A percentile compares a stretch with the other conserved stretches of the same genome.
phyloP scores from a whole-genome alignment of 2,329 filamentous ascomycete genomes.

The Sarocladiaceae sp. region DNA sequence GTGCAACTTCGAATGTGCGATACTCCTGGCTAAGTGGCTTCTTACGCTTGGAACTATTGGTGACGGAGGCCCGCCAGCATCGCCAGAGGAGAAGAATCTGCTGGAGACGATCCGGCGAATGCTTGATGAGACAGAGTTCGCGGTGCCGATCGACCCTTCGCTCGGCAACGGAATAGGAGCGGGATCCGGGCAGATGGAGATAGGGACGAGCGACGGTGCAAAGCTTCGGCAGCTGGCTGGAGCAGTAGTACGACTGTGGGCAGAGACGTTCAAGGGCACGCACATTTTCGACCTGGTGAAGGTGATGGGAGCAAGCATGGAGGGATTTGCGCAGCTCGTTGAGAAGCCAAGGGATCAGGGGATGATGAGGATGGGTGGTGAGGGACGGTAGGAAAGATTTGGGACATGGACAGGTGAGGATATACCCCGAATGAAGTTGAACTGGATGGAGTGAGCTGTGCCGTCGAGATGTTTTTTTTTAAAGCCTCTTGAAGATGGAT shows the following conservation, averaged over 20 bases:
- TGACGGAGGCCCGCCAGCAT: slow-evolving; percentile 41
- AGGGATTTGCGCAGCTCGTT: slow-evolving; percentile 50
- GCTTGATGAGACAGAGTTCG: slow-evolving; percentile 57
- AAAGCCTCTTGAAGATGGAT: not conserved
- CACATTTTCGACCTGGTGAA: slow-evolving; percentile 56
- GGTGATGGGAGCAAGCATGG: slow-evolving; percentile 50
- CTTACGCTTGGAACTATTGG: slow-evolving; percentile 48
- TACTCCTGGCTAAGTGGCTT: slow-evolving; percentile 55
- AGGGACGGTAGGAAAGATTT: not conserved
- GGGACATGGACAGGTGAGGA: not conserved
- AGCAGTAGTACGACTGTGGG: slow-evolving; percentile 54
- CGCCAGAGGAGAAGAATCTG: slow-evolving; percentile 46
- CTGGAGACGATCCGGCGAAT: slow-evolving; percentile 51
- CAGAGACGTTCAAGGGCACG: slow-evolving; percentile 54
- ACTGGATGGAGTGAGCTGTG: too few species aligned
- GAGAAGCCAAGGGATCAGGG: slow-evolving; percentile 43
- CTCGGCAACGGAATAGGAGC: slow-evolving; percentile 29
- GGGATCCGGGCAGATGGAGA: slow-evolving; percentile 32
- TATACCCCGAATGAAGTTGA: slow-evolving; percentile 5
- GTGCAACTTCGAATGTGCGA: slow-evolving; percentile 56
- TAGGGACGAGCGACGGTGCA: slow-evolving; percentile 39
- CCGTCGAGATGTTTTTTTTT: too few species aligned
- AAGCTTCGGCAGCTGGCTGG: slow-evolving; percentile 50
- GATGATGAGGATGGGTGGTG: not conserved
- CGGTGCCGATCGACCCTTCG: slow-evolving; percentile 52